These are phyloP conservation scores for Limonomyces culmigenus DNA, from an alignment of 1,284 basidiomycete species.

Conservation along the genomic window DNA sequence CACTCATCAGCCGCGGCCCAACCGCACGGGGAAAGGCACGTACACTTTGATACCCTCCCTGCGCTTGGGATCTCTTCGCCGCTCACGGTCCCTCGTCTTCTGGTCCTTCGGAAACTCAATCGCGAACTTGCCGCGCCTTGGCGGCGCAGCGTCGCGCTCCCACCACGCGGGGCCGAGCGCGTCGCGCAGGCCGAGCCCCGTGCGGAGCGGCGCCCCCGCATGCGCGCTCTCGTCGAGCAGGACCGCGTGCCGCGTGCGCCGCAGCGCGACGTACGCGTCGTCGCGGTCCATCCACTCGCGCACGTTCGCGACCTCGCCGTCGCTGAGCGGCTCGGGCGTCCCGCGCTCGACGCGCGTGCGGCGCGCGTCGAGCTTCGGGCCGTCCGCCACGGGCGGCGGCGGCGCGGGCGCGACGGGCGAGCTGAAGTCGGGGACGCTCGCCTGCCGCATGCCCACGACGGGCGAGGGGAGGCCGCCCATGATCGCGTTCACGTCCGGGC, in stretches of 20 bases:
- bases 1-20: constrained; percentile 5
- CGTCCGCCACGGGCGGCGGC: constrained; percentile 8
- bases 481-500: neutral
- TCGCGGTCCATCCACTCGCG: constrained; percentile 34
- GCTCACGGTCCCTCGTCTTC: constrained; percentile 20
- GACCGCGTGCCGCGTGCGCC: constrained; percentile 10
- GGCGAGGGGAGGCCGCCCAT: too few species aligned
- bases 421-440: constrained; percentile 2
- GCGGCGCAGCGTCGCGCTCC: constrained; percentile 24
- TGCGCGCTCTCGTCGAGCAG: constrained; percentile 18
- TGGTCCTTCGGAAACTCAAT: constrained; percentile 47
- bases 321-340: constrained; percentile 38
- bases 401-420: neutral
- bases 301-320: constrained; percentile 27
- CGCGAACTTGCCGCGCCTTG: constrained; percentile 37
- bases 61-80: constrained; percentile 24
- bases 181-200: constrained; percentile 5
- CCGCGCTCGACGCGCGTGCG: constrained; percentile 51
- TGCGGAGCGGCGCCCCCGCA: constrained; percentile 9
- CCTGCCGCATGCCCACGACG: too few species aligned
- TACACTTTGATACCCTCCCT: constrained; percentile 61
- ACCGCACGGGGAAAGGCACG: constrained; percentile 17
- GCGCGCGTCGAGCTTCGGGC: constrained; percentile 33
- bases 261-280: constrained; percentile 19
- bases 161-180: constrained; percentile 23